phyloP scores from a whole-genome alignment of 179 eudicot genomes.

The Spinacia oleracea region DNA sequence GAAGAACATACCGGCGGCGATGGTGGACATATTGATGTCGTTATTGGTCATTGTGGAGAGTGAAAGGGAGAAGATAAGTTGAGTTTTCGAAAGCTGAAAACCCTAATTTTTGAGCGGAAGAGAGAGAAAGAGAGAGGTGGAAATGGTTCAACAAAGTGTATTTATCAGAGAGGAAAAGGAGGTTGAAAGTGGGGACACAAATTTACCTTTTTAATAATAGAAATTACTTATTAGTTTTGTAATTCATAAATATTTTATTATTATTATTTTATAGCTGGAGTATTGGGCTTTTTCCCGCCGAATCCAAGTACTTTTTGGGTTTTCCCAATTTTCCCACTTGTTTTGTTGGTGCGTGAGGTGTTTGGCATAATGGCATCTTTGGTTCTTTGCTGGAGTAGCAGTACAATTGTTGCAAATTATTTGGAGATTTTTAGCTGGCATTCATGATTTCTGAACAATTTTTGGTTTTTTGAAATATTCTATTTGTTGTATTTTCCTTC shows the following conservation, averaged over 20 bases:
- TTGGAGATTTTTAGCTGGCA: too few relatives aligned
- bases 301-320: neutral
- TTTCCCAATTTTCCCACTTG: neutral
- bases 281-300: slow-evolving; percentile 15
- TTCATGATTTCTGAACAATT: too few relatives aligned
- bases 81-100: neutral
- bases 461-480: too few relatives aligned
- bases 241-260: neutral
- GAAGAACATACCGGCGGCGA: slow-evolving; percentile 15
- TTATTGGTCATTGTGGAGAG: slow-evolving; percentile 5
- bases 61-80: too few relatives aligned
- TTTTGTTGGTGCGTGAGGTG: too few relatives aligned
- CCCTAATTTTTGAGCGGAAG: slow-evolving; percentile 23
- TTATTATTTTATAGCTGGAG: neutral
- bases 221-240: too few relatives aligned
- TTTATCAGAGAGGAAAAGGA: neutral
- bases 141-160: slow-evolving; percentile 3
- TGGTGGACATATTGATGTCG: slow-evolving; percentile 15
- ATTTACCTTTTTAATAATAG: too few relatives aligned
- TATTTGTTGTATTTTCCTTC: too few relatives aligned
- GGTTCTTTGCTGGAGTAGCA: too few relatives aligned
- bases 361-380: too few relatives aligned
- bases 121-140: neutral
- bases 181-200: neutral
- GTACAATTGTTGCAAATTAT: too few relatives aligned